Conservation (phyloP, 2,329 filamentous ascomycete species). For the Xylaria sp. region DNA sequence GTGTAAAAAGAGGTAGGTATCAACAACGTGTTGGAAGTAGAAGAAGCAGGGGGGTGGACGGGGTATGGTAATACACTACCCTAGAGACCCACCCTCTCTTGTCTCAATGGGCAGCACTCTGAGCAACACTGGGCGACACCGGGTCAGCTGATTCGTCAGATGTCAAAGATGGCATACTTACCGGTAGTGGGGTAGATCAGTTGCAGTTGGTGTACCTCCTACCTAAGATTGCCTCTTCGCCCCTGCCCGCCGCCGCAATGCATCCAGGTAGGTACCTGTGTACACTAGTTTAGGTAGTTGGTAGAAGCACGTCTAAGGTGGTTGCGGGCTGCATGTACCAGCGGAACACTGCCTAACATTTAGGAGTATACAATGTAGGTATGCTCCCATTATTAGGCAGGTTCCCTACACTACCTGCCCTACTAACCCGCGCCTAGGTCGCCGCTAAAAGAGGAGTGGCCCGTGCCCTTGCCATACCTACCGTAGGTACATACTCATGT, state of each 20-base stretch:
- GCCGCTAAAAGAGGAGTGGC: conserved; percentile 36
- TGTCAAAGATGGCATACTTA: conserved; percentile 19
- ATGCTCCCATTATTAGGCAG: conserved; percentile 3
- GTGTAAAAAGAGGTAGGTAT: conserved; percentile 20
- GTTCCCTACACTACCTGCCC: background rate
- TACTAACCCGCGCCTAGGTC: conserved; percentile 7
- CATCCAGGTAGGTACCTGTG: background rate
- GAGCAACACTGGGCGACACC: conserved; percentile 19
- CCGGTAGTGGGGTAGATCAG: conserved; percentile 26
- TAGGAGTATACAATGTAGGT: background rate
- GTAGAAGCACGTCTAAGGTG: background rate
- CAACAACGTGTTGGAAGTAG: conserved; percentile 10
- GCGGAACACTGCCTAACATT: background rate
- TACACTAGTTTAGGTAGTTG: background rate
- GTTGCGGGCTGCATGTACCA: background rate
- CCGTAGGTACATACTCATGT: background rate
- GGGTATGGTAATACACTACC: conserved; percentile 4
- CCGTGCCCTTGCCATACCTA: conserved; percentile 22
- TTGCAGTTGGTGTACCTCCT: conserved; percentile 16
- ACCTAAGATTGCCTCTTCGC: background rate
- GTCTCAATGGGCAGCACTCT: conserved; percentile 26
- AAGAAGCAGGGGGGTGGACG: background rate
- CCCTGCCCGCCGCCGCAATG: background rate
- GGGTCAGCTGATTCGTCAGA: conserved; percentile 40
- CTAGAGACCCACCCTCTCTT: conserved; percentile 19